These are phyloP conservation scores for Chaetomium globosum DNA, from an alignment of 2,329 filamentous ascomycete genomes.

Conservation along the genomic window DNA sequence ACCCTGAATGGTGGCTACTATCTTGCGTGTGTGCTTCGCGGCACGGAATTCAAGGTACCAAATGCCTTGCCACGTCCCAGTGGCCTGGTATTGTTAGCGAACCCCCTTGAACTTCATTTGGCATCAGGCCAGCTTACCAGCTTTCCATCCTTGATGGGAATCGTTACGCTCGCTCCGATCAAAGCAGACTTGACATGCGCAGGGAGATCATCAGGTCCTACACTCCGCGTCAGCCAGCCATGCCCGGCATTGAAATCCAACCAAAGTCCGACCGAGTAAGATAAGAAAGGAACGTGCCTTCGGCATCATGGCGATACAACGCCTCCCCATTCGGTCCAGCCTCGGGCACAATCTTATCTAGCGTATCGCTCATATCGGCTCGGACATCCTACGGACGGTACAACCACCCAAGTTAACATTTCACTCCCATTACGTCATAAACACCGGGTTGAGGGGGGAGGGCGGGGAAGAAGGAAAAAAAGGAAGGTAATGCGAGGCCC, in stretches of 20 bases:
- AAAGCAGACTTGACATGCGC: conserved; percentile 92
- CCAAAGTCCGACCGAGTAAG: no score
- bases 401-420: neutral
- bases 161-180: conserved; percentile 83
- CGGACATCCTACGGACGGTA: conserved; percentile 65
- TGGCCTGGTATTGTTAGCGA: conserved; percentile 47
- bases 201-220: conserved; percentile 94
- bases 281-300: conserved; percentile 55
- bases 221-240: neutral
- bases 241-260: neutral
- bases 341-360: conserved; percentile 86
- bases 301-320: conserved; percentile 80
- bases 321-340: conserved; percentile 69
- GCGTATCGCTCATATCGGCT: conserved; percentile 87
- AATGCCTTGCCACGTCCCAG: conserved; percentile 80
- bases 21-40: conserved; percentile 72
- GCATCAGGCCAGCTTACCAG: conserved; percentile 53
- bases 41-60: conserved; percentile 92
- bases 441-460: no score
- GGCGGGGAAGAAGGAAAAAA: neutral
- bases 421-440: neutral
- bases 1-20: conserved; percentile 93
- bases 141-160: conserved; percentile 86
- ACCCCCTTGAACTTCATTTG: neutral
- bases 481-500: no score